Base-by-base conservation (phyloP, 306 rosid species). In the Rosa lucieae region DNA sequence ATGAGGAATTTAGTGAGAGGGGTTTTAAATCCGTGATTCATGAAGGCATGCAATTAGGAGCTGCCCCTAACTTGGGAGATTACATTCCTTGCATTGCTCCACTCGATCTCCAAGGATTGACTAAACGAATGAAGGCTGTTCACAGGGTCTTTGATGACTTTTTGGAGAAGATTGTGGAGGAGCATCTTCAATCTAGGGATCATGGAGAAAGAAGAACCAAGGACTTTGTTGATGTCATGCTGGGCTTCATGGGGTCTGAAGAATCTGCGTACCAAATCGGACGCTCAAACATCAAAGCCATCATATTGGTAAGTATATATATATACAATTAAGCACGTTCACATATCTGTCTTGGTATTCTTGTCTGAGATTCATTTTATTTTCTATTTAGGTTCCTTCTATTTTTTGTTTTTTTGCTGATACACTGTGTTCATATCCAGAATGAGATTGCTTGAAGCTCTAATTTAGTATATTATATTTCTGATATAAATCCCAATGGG, bases 61-160 rank as follows among this genome's bases (percentile, higher is more conserved):
- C 63, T 1, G 23, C 48, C 40, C 73, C 77, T 4, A 83, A 83
- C 58, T 49, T 74, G 32, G 83, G 69, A 7, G 83, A 83, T 11
- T 83, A 46, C 71, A 74, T 83, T 75, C 86, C 86, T 68, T 69
- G 17, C 7, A 18, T 83, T 13, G 74, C 83, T 43, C 59, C 69
- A 8, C 72, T 83, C 23, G 86, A 83, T 43, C 67, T 83, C 55
- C 82, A 83, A 10, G 83, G 86, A 29, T 62, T 74, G 10, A 75
- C 79, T 0, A 74, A 67, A 46, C 75, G 72, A 10, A 82, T 74
- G 86, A 82, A 82, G 51, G 52, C 37, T 8, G 20, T 48, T 47
- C 7, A 32, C 52, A 68, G 26, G 71, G 76, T 74, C 3, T 77
- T 44, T 48, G 85, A 82, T 48, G 26, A 10, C 12, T 82, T 82